Base-by-base conservation (phyloP, 2,329 filamentous ascomycete species). In the Sporothrix curviconia region DNA sequence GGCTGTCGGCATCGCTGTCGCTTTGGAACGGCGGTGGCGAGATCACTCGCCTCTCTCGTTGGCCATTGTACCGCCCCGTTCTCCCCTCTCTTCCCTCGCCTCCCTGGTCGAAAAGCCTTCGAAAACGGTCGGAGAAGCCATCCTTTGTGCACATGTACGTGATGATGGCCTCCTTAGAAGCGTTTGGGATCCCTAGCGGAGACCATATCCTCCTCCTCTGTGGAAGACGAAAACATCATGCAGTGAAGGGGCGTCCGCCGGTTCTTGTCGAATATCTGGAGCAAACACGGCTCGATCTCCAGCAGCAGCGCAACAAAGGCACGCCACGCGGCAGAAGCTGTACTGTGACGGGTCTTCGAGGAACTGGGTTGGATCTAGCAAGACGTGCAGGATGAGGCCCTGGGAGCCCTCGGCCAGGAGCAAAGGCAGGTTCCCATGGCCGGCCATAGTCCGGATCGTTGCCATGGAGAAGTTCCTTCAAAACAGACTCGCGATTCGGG, bases 351-450 rank as follows among this genome's bases (percentile, higher is more conserved):
- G 34, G 14, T 51, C 49, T 15, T 51, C 49, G 4, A 51, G 49
- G 36, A 51, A 51, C 34, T 51, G 49, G 22, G 15, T 51, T 11
- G 49, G 49, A 15, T 51, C 34, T 5, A 51, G 30, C 15, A 51
- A 22, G 22, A 34, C 39, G 34, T 51, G 49, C 30, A 51, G 22
- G 34, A 51, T 28, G 34, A 51, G 32, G 22, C 49, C 49, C 15
- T 51, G 49, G 3, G 49, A 51, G 22, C 49, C 49, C 36, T 51
- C 49, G 8, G 49, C 49, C 22, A 51, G 28, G 19, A 51, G 49
- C 32, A 51, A 17, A 25, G 49, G 39, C 15, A 39, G 22, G 15
- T 51, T 51, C 49, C 49, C n/a, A 51, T 17, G 22, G 49, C 32
- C 49, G 49, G 7, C 17, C 49, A 7, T 28, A 37, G 11, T 51